Percentiles rank a stretch among this genome's conserved stretches.
phyloP scores from a whole-genome alignment of 2,329 filamentous ascomycete genomes.

The Chrysosporium keratinophilum region DNA sequence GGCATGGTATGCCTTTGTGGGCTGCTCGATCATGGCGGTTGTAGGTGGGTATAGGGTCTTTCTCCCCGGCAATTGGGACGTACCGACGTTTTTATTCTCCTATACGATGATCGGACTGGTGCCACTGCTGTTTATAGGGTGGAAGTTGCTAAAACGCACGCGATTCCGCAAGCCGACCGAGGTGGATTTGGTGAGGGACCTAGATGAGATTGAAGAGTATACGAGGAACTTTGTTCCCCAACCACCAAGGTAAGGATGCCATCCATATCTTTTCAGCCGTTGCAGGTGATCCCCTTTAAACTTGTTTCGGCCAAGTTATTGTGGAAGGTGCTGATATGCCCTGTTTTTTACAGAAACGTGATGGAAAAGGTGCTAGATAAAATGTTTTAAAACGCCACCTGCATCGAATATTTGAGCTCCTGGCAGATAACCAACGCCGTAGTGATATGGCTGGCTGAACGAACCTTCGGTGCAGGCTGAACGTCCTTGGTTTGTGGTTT shows the following conservation, averaged over 20 bases:
- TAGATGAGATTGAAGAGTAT: slow-evolving; percentile 60
- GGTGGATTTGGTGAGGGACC: slow-evolving; percentile 52
- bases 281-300: background rate
- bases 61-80: slow-evolving; percentile 55
- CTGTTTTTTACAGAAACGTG: slow-evolving; percentile 19
- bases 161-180: slow-evolving; percentile 47
- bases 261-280: background rate
- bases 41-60: slow-evolving; percentile 73
- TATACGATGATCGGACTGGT: slow-evolving; percentile 67
- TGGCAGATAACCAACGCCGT: background rate
- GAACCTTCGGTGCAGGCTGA: too few species aligned
- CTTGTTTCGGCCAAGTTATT: background rate
- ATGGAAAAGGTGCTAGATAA: slow-evolving; percentile 19
- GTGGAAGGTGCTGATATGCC: slow-evolving; percentile 6
- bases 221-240: slow-evolving; percentile 48
- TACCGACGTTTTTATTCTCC: slow-evolving; percentile 63
- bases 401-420: background rate
- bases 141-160: slow-evolving; percentile 60
- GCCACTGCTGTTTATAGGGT: slow-evolving; percentile 57
- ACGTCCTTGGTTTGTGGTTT: too few species aligned
- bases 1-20: slow-evolving; percentile 53
- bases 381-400: slow-evolving; percentile 15
- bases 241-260: slow-evolving; percentile 41
- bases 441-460: too few species aligned
- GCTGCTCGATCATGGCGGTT: slow-evolving; percentile 54